Percentiles rank a stretch among this genome's conserved stretches.
Evolutionary conservation across 148 eudicot genomes (phyloP).

Genomic region (Spergularia bocconei): DNA sequence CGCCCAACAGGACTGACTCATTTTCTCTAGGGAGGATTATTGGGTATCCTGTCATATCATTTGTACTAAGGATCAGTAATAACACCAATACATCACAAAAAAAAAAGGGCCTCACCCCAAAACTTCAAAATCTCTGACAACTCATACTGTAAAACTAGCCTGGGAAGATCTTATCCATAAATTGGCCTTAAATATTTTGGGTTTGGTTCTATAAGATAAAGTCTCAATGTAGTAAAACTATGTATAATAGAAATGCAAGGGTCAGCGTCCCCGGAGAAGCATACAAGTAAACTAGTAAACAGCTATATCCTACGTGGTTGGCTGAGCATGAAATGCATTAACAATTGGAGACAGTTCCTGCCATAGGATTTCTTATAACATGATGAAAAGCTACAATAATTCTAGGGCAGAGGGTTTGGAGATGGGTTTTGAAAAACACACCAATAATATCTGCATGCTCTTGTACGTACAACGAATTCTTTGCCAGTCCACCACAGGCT

Average conservation of each 20-base stretch:
- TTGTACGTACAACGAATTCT: slow-evolving; percentile 85
- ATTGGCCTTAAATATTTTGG: too few species aligned
- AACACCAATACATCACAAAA: slow-evolving; percentile 1
- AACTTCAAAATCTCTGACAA: too few species aligned
- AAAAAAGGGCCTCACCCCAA: too few species aligned
- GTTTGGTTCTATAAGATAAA: too few species aligned
- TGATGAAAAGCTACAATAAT: background rate
- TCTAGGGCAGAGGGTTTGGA: background rate
- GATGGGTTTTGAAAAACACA: slow-evolving; percentile 38
- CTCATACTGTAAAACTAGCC: too few species aligned
- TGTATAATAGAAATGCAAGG: background rate
- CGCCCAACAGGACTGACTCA: slow-evolving; percentile 87
- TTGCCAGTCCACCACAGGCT: slow-evolving; percentile 95
- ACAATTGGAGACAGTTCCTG: background rate
- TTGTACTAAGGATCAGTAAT: slow-evolving; percentile 14
- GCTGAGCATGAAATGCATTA: background rate
- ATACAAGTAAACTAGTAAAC: background rate
- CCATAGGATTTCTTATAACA: background rate
- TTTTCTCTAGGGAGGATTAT: slow-evolving; percentile 87
- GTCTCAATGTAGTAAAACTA: background rate
- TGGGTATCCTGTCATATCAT: slow-evolving; percentile 59
- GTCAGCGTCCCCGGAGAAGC: background rate
- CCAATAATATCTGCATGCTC: slow-evolving; percentile 98
- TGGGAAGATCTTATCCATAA: too few species aligned
- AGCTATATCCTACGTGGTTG: too few species aligned